Conservation (phyloP, 2,329 filamentous ascomycete species). For the Cordyceps farinosa region DNA sequence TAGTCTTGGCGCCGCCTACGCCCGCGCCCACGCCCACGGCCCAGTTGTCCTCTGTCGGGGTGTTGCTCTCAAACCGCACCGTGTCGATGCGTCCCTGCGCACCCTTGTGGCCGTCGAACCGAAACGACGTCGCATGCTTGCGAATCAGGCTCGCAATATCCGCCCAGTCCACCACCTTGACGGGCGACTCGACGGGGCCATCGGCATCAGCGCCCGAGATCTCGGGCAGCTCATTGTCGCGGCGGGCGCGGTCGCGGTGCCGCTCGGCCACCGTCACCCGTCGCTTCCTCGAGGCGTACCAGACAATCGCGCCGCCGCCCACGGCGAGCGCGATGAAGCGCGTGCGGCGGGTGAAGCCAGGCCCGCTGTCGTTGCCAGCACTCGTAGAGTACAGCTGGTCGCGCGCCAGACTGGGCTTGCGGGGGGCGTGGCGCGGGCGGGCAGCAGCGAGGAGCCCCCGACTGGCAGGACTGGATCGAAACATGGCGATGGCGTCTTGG, state of each 20-base stretch:
- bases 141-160: conserved; percentile 31
- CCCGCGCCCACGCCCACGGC: conserved; percentile 31
- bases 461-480: background rate
- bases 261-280: conserved; percentile 1
- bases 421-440: background rate
- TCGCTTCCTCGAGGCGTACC: conserved; percentile 9
- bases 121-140: conserved; percentile 29
- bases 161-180: conserved; percentile 26
- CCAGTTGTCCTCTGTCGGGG: conserved; percentile 36
- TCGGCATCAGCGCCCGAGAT: conserved; percentile 2
- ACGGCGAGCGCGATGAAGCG: background rate
- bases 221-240: conserved; percentile 12
- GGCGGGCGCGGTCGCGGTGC: background rate
- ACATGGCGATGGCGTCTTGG: background rate
- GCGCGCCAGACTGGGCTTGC: background rate
- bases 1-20: conserved; percentile 25
- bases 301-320: background rate
- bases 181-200: conserved; percentile 27
- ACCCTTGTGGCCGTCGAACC: conserved; percentile 27
- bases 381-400: conserved; percentile 7
- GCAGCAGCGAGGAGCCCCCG: conserved; percentile 2
- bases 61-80: conserved; percentile 34
- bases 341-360: conserved; percentile 7
- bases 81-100: conserved; percentile 32
- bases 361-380: background rate